Base-by-base conservation (phyloP, 257 asterid genomes). In the Solanum bukasovii region DNA sequence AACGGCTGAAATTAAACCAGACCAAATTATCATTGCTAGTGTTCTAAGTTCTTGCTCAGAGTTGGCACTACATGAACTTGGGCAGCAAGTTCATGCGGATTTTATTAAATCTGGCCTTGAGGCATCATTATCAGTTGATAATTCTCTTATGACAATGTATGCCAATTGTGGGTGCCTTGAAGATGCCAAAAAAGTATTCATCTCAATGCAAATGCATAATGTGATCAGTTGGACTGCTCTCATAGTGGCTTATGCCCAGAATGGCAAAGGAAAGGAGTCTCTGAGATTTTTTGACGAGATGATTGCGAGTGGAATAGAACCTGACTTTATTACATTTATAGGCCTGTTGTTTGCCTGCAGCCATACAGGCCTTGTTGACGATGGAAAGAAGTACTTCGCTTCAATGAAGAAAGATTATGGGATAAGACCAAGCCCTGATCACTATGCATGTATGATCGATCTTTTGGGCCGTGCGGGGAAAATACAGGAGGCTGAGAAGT, bases 161-260 rank as follows among this genome's bases (percentile, higher is more conserved):
- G 94, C 98, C 21, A 92, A 93, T 79, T 94, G 99, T 77, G 98
- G 98, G 31, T 93, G 91, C 90, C 92, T 93, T 84, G 94, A 91
- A 44, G 91, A 92, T 11, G 94, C 96, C 44, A 52, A 88, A 34
- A 89, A 84, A 84, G 86, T 93, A 44, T 96, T 95, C 59, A 31
- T 93, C 89, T 92, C 92, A 1, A 94, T 94, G 96, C 88, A 85
- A 72, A 75, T 61, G 33, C 88, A 91, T 31, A 96, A 92, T 31
- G 98, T 96, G 90, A 93, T 96, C 52, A 93, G 95, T 20, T 96
- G 99, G 98, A 96, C 99, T 9, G 96, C 98, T 75, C 90, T 95
- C 74, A 94, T 95, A 35, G 89, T 94, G 34, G 98, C 96, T 10
- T 93, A 91, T 84, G 99, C 98, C 9, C 95, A 93, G 88, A 95